phyloP scores from a whole-genome alignment of 1,284 basidiomycete genomes.

The Vanrija pseudolonga region DNA sequence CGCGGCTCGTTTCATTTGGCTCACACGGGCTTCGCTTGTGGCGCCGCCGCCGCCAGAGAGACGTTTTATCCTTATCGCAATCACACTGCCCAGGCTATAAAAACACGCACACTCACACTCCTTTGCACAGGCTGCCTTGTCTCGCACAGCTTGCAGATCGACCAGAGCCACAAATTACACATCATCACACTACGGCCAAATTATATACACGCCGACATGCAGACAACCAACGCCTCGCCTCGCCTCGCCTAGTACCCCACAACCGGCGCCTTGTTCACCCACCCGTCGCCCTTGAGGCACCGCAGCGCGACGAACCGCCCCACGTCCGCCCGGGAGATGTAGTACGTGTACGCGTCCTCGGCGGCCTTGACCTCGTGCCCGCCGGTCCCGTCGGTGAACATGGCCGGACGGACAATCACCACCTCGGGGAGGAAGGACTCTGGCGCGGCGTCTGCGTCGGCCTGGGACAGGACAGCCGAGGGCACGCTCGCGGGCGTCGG shows the following conservation, averaged over 20 bases:
- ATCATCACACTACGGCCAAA: no score
- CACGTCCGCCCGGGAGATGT: slow-evolving; percentile 20
- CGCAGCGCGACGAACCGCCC: slow-evolving; percentile 20
- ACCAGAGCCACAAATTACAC: no score
- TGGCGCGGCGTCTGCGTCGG: background rate
- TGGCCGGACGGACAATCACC: slow-evolving; percentile 26
- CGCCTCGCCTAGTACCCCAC: slow-evolving; percentile 30
- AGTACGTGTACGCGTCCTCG: slow-evolving; percentile 15
- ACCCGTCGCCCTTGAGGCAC: slow-evolving; percentile 19
- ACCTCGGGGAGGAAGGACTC: slow-evolving; percentile 21
- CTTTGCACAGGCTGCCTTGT: no score
- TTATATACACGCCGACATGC: no score
- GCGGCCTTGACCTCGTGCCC: slow-evolving; percentile 5
- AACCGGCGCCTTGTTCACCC: slow-evolving; percentile 26
- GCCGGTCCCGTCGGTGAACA: slow-evolving; percentile 16
- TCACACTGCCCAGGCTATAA: no score
- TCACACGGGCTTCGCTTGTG: no score
- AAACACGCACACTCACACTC: no score
- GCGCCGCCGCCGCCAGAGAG: no score
- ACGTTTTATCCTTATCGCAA: no score
- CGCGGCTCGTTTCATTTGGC: no score
- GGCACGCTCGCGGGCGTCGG: background rate
- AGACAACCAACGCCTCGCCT: no score
- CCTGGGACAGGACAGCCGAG: slow-evolving; percentile 9
- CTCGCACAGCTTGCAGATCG: no score